phyloP scores from a whole-genome alignment of 768 basidiomycete species.

The Podaxis pistillaris region DNA sequence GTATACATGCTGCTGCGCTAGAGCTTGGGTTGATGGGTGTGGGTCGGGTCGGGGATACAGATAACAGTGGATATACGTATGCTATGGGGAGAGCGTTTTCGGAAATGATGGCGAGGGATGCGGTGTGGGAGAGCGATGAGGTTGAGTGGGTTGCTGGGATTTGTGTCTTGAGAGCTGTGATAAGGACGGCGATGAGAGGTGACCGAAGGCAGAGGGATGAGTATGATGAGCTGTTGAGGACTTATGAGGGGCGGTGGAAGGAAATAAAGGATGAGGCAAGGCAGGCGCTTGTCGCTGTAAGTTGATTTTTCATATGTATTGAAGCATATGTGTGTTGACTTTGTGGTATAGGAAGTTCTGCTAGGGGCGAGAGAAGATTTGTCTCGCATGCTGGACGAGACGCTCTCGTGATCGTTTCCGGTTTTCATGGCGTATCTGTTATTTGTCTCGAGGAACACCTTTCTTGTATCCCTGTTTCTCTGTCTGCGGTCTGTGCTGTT shows the following conservation, averaged over 20 bases:
- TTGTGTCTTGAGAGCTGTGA: conserved; percentile 55
- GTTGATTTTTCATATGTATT: conserved; percentile 18
- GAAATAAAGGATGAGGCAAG: conserved; percentile 68
- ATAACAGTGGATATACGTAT: conserved; percentile 42
- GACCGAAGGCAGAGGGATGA: conserved; percentile 47
- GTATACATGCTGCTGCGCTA: conserved; percentile 62
- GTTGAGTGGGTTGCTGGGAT: conserved; percentile 71
- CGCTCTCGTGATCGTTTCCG: not conserved
- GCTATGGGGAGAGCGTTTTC: conserved; percentile 48
- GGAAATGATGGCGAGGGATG: conserved; percentile 61
- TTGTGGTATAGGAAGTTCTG: conserved; percentile 5
- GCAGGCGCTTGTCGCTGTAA: conserved; percentile 58
- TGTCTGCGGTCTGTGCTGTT: not conserved
- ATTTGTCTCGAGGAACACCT: not conserved
- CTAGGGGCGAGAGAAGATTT: conserved; percentile 14
- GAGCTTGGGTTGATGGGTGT: conserved; percentile 53
- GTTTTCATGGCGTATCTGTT: not conserved
- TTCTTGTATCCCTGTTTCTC: not conserved
- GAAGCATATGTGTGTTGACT: not conserved
- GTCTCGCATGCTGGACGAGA: conserved; percentile 12
- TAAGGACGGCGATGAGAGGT: conserved; percentile 50
- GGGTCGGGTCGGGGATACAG: conserved; percentile 37
- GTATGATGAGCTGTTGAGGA: conserved; percentile 52
- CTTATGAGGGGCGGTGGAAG: conserved; percentile 67
- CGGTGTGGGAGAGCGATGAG: conserved; percentile 65